These are phyloP conservation scores for Tetracentron sinense DNA, from an alignment of 164 flowering plant genomes.

Conservation along the genomic window DNA sequence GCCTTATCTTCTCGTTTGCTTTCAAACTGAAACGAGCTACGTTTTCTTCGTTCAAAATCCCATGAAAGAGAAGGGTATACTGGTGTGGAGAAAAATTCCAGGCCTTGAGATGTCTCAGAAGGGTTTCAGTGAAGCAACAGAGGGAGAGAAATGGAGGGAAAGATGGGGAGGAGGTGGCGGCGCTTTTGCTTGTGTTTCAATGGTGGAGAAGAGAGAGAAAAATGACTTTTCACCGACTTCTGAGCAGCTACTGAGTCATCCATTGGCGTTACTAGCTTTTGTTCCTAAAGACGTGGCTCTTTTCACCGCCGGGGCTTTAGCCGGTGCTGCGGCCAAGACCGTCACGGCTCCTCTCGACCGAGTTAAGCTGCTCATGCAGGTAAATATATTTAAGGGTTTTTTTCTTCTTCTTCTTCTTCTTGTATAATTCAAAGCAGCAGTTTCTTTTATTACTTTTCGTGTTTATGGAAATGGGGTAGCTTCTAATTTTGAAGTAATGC, in stretches of 20 bases:
- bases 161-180: conserved; percentile 20
- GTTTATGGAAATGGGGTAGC: conserved; percentile 1
- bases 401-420: no score
- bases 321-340: conserved; percentile 86
- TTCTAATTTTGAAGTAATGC: background rate
- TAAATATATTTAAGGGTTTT: no score
- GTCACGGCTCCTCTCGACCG: conserved; percentile 92
- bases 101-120: conserved; percentile 17
- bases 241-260: conserved; percentile 73
- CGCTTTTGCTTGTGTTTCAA: conserved; percentile 42
- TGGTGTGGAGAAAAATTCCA: conserved; percentile 35
- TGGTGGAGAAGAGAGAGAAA: conserved; percentile 35
- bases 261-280: conserved; percentile 56
- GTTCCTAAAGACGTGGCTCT: conserved; percentile 78
- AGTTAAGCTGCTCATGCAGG: conserved; percentile 90
- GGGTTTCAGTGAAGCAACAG: conserved; percentile 5
- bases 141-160: conserved; percentile 15
- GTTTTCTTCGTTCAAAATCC: background rate
- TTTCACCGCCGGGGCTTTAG: conserved; percentile 77
- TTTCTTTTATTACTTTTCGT: background rate
- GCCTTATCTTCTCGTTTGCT: conserved; percentile 12
- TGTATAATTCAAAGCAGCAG: no score
- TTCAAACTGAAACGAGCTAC: background rate
- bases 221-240: conserved; percentile 42
- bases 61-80: conserved; percentile 22